Evolutionary conservation across 352 stramenopile genomes (phyloP).

Genomic region (Pythium pyrilobum): DNA sequence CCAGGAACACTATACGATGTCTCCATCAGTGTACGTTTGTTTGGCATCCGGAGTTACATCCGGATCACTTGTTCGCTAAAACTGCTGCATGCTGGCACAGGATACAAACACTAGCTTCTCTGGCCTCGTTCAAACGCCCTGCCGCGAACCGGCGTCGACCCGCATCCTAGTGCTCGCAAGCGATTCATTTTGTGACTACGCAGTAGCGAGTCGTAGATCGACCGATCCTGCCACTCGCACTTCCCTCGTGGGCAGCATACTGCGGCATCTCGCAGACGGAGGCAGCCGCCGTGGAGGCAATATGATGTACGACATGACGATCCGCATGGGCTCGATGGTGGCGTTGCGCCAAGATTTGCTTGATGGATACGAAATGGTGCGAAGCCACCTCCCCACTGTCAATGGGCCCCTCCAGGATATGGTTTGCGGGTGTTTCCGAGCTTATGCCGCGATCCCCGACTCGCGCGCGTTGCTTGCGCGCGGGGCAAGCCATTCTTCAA

Average conservation of each 20-base stretch:
- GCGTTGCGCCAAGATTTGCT: conserved; percentile 32
- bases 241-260: conserved; percentile 6
- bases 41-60: background rate
- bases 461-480: conserved; percentile 27
- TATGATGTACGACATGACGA: conserved; percentile 15
- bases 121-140: conserved; percentile 3
- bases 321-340: conserved; percentile 8
- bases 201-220: background rate
- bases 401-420: conserved; percentile 16
- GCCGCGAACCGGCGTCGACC: background rate
- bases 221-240: background rate
- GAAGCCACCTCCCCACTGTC: background rate
- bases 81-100: too few relatives aligned
- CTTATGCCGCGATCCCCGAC: conserved; percentile 34
- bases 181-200: conserved; percentile 4
- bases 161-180: conserved; percentile 5
- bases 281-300: background rate
- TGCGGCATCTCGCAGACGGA: background rate
- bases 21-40: background rate
- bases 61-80: background rate
- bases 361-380: conserved; percentile 8
- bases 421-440: conserved; percentile 33
- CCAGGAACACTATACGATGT: conserved; percentile 2
- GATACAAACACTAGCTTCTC: background rate
- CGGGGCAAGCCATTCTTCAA: conserved; percentile 38